Evolutionary conservation across 2,329 filamentous ascomycete genomes (phyloP).

Genomic region (Emydomyces testavorans): DNA sequence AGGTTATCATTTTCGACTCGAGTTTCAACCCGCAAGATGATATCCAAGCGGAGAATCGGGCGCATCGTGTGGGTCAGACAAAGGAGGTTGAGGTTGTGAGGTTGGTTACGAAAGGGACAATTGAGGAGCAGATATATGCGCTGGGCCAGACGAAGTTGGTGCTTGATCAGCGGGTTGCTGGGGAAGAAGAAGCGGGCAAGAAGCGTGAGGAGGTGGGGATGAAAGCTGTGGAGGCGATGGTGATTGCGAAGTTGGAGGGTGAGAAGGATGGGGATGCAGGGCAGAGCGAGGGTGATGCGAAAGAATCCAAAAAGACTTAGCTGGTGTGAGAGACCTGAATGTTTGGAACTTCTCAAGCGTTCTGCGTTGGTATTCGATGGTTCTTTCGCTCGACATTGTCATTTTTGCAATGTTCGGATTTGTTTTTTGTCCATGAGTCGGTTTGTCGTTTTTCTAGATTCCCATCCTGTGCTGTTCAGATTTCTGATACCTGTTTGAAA

Average conservation of each 20-base stretch:
- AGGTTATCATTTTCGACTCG: constrained; percentile 93
- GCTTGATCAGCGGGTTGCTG: constrained; percentile 63
- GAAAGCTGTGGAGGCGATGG: constrained; percentile 40
- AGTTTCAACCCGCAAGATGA: constrained; percentile 98
- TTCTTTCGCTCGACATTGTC: background rate
- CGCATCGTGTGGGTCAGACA: constrained; percentile 86
- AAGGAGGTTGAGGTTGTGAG: constrained; percentile 82
- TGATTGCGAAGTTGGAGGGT: constrained; percentile 32
- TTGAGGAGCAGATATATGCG: constrained; percentile 87
- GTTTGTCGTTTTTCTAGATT: background rate
- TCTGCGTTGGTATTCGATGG: background rate
- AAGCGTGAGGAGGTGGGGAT: constrained; percentile 40
- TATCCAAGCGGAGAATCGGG: constrained; percentile 94
- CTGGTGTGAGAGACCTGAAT: background rate
- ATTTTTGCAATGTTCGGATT: too few relatives aligned
- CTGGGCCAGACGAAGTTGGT: constrained; percentile 88
- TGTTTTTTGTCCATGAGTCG: background rate
- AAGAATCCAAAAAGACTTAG: background rate
- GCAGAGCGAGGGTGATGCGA: background rate
- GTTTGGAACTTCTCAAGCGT: background rate
- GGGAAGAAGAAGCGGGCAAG: constrained; percentile 44
- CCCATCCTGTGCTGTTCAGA: background rate
- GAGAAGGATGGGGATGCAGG: background rate
- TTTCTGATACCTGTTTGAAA: background rate
- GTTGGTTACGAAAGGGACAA: constrained; percentile 66